phyloP scores from a whole-genome alignment of 495 filamentous ascomycete genomes.

The Trichoderma parareesei region DNA sequence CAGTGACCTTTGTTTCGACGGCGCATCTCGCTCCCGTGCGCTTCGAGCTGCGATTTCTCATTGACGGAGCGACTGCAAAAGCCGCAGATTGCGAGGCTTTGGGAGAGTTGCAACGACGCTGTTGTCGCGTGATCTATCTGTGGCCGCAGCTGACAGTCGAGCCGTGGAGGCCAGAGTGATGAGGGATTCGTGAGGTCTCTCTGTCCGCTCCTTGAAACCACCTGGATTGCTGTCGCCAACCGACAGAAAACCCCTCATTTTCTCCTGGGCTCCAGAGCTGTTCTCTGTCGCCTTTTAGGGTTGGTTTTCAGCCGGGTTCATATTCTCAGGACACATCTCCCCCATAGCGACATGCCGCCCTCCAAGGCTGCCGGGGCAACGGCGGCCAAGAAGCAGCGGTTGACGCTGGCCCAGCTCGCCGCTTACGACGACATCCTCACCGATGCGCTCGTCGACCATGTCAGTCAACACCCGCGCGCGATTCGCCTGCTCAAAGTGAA shows the following conservation, averaged over 20 bases:
- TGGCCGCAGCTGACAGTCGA: neutral
- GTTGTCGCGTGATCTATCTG: neutral
- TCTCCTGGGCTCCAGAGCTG: neutral
- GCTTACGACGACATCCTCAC: slow-evolving; percentile 95
- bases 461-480: slow-evolving; percentile 37
- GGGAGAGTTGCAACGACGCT: neutral
- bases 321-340: neutral
- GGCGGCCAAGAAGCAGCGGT: slow-evolving; percentile 53
- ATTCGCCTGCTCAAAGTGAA: neutral
- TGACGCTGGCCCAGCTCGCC: slow-evolving; percentile 79
- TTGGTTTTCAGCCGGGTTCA: neutral
- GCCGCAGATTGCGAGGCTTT: neutral
- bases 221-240: neutral
- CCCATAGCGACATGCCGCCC: neutral
- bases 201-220: neutral
- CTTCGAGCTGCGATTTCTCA: neutral
- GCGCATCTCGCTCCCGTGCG: neutral
- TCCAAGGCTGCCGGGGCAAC: slow-evolving; percentile 9
- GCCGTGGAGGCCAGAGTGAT: neutral
- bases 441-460: slow-evolving; percentile 90
- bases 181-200: slow-evolving; percentile 6
- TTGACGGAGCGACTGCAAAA: neutral
- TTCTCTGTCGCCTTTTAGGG: too few species aligned
- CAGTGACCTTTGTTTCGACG: neutral
- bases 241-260: neutral